Evolutionary conservation across 2,329 filamentous ascomycete species (phyloP).

Genomic region (Celoporthe dispersa): DNA sequence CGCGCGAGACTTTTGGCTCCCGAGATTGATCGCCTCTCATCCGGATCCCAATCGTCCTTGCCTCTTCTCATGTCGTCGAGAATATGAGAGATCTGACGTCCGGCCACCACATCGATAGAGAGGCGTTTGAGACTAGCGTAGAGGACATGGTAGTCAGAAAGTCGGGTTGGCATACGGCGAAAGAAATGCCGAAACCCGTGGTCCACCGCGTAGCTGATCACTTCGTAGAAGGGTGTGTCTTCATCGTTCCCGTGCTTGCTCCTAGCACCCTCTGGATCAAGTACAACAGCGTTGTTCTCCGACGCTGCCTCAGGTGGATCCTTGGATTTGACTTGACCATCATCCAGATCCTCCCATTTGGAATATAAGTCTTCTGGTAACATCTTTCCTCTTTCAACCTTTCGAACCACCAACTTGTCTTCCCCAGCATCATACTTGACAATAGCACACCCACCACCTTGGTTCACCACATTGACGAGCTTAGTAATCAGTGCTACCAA

Average conservation of each 20-base stretch:
- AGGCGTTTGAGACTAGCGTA: neutral
- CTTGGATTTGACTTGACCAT: neutral
- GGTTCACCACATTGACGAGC: conserved; percentile 40
- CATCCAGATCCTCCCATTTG: conserved; percentile 30
- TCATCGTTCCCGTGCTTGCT: neutral
- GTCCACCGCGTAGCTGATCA: neutral
- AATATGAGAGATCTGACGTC: neutral
- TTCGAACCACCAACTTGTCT: conserved; percentile 36
- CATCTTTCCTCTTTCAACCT: conserved; percentile 32
- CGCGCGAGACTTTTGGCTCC: neutral
- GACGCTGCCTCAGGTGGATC: too few species aligned
- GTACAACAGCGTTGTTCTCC: neutral
- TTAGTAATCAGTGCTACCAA: conserved; percentile 33
- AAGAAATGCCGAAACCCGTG: neutral
- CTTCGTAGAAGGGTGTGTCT: neutral
- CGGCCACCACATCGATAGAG: neutral
- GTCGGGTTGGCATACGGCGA: neutral
- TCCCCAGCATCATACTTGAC: conserved; percentile 34
- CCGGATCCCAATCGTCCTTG: neutral
- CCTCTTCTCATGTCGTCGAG: neutral
- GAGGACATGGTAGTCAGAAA: neutral
- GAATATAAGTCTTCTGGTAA: conserved; percentile 40
- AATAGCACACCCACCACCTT: conserved; percentile 34
- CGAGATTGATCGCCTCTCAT: neutral
- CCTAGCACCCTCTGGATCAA: neutral